Conservation (phyloP, 2,329 filamentous ascomycete genomes). For the Sclerotinia minor region DNA sequence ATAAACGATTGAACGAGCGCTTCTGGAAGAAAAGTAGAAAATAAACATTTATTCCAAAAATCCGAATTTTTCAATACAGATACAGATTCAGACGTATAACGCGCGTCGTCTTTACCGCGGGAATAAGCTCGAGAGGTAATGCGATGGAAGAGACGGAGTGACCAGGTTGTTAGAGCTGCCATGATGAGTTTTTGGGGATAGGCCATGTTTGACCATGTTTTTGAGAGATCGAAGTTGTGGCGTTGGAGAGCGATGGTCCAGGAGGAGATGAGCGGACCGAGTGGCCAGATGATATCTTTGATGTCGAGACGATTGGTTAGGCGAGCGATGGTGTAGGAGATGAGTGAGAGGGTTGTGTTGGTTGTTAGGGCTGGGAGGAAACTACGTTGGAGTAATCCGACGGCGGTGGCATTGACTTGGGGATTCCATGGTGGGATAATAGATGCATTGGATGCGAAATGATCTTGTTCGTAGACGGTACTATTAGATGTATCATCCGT, state of each 20-base stretch:
- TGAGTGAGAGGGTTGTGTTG: conserved; percentile 25
- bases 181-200: conserved; percentile 27
- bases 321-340: conserved; percentile 24
- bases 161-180: conserved; percentile 26
- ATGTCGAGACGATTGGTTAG: conserved; percentile 26
- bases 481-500: background rate
- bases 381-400: conserved; percentile 26
- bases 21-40: conserved; percentile 27
- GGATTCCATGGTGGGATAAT: conserved; percentile 23
- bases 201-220: conserved; percentile 21
- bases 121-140: conserved; percentile 21
- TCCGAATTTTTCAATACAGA: background rate
- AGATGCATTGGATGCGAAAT: conserved; percentile 1
- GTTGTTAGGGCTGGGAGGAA: conserved; percentile 26
- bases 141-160: conserved; percentile 24
- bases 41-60: conserved; percentile 26
- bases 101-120: conserved; percentile 25
- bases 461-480: conserved; percentile 12
- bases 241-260: conserved; percentile 26
- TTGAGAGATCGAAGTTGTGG: conserved; percentile 20
- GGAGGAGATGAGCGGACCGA: conserved; percentile 25
- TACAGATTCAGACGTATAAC: conserved; percentile 22
- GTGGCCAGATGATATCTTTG: conserved; percentile 28
- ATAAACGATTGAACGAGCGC: conserved; percentile 27
- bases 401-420: conserved; percentile 18